These are phyloP conservation scores for Fusarium fracticaudum DNA, from an alignment of 2,329 filamentous ascomycete species.

Conservation along the genomic window DNA sequence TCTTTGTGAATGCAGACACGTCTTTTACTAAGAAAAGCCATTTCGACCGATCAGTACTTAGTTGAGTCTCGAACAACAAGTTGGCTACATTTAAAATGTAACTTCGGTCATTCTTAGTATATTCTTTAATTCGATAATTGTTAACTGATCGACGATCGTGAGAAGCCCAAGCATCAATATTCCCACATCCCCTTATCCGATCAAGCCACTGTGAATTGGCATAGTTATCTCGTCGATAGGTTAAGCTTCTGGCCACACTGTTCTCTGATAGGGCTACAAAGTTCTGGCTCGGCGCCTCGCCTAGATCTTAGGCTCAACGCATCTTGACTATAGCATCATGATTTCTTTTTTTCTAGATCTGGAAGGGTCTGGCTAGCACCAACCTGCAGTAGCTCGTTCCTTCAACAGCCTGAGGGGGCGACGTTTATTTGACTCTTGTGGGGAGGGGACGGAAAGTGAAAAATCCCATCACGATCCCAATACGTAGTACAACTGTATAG, in stretches of 20 bases:
- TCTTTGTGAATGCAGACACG: neutral
- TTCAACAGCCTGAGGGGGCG: neutral
- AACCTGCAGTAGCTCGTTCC: neutral
- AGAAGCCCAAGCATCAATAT: neutral
- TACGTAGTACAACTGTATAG: neutral
- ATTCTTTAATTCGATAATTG: neutral
- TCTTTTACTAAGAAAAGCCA: neutral
- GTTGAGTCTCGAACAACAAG: neutral
- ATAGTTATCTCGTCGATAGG: neutral
- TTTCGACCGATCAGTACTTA: neutral
- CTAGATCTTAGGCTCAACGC: neutral
- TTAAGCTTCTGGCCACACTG: neutral
- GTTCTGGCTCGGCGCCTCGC: neutral
- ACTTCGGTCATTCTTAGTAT: neutral
- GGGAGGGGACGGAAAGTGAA: neutral
- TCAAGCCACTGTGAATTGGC: neutral
- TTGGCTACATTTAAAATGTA: neutral
- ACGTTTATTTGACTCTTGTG: neutral
- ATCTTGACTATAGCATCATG: neutral
- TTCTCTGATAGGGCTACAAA: constrained; percentile 16
- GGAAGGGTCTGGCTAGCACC: neutral
- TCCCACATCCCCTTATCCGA: neutral
- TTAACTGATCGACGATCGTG: neutral
- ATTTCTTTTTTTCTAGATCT: neutral
- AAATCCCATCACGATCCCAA: neutral